Percentiles rank a stretch among this genome's conserved stretches.
These are phyloP conservation scores for Trichoderma breve DNA, from an alignment of 2,329 filamentous ascomycete species.

Conservation along the genomic window DNA sequence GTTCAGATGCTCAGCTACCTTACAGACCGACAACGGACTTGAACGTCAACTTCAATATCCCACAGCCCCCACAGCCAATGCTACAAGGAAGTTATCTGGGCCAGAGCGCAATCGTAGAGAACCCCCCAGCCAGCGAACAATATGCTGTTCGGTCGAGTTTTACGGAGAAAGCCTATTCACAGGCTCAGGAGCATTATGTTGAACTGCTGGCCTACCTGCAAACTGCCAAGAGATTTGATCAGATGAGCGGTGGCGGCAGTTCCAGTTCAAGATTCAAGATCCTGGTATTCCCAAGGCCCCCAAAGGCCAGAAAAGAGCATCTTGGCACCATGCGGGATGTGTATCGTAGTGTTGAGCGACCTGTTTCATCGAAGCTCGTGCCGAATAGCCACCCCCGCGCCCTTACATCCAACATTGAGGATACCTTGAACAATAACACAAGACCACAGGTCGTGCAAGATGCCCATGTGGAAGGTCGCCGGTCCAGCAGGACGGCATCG, in stretches of 20 bases:
- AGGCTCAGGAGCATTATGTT: conserved; percentile 71
- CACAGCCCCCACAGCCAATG: not conserved
- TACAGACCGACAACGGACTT: not conserved
- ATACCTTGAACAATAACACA: not conserved
- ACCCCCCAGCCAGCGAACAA: not conserved
- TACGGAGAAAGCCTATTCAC: conserved; percentile 65
- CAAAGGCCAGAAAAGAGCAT: conserved; percentile 32
- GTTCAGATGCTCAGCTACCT: not conserved
- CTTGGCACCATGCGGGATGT: not conserved
- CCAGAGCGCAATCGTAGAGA: not conserved
- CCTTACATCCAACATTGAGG: conserved; percentile 9
- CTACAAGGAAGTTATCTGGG: not conserved
- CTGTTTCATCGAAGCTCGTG: not conserved
- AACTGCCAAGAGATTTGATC: conserved; percentile 51
- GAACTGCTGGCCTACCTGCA: conserved; percentile 67
- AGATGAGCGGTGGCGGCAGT: conserved; percentile 38
- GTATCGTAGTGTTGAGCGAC: not conserved
- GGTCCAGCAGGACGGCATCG: not conserved
- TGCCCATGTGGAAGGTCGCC: not conserved
- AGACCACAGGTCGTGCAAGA: not conserved
- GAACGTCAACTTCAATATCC: not conserved
- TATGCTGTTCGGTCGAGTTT: conserved; percentile 43
- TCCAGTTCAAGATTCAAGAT: conserved; percentile 46
- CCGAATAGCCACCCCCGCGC: not conserved
- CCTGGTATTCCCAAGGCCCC: conserved; percentile 55